Evolutionary conservation across 1,284 basidiomycete genomes (phyloP).

Genomic region (Ceratobasidium sp.): DNA sequence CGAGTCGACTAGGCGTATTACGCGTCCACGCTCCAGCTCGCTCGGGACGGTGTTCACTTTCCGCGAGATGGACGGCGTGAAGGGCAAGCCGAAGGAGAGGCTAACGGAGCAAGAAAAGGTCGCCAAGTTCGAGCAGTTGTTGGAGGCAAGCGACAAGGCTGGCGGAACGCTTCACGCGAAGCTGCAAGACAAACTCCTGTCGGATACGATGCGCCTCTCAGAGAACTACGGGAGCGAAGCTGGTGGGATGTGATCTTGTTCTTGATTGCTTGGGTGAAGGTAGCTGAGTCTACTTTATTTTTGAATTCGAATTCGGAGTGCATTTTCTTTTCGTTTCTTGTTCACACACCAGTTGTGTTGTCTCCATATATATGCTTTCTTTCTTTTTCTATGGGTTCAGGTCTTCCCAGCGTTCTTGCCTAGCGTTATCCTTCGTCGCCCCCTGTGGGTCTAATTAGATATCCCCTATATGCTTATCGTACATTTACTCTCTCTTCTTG

Average conservation of each 20-base stretch:
- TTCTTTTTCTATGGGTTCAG: slow-evolving; percentile 23
- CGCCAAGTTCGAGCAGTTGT: slow-evolving; percentile 44
- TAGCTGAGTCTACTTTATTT: neutral
- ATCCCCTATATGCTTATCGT: neutral
- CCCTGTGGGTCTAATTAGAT: slow-evolving; percentile 29
- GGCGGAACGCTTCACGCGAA: slow-evolving; percentile 44
- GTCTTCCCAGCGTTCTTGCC: slow-evolving; percentile 27
- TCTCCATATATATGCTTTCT: neutral
- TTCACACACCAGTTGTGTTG: neutral
- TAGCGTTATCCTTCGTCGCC: slow-evolving; percentile 9
- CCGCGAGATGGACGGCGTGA: slow-evolving; percentile 8
- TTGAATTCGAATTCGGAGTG: neutral
- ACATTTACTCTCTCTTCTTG: neutral
- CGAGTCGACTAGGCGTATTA: no score
- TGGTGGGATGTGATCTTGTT: slow-evolving; percentile 8
- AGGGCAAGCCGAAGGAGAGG: neutral
- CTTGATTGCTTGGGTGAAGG: neutral
- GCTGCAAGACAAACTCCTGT: slow-evolving; percentile 17
- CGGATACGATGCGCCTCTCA: neutral
- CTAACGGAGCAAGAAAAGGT: slow-evolving; percentile 45
- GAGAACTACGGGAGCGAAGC: neutral
- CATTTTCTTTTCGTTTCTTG: neutral
- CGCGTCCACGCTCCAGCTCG: slow-evolving; percentile 30
- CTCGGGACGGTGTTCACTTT: slow-evolving; percentile 39
- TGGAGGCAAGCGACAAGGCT: slow-evolving; percentile 45